Conservation (phyloP, 305 asterid genomes). For the Fraxinus paxiana region DNA sequence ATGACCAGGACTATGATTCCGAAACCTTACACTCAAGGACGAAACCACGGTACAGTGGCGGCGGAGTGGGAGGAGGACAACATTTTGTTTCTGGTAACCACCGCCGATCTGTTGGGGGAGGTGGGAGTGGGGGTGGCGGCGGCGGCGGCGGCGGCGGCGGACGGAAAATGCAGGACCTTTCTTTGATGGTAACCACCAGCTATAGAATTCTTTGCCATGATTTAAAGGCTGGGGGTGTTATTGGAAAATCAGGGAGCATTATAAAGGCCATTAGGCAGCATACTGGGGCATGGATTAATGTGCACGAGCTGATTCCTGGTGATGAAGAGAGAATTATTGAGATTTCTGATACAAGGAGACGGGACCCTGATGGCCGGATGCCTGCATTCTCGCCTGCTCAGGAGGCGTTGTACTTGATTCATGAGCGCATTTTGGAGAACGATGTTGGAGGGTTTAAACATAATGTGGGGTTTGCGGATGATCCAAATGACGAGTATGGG, state of each 20-base stretch:
- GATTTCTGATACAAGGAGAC: constrained; percentile 76
- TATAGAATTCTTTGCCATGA: constrained; percentile 83
- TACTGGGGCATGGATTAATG: constrained; percentile 94
- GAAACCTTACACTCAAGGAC: constrained; percentile 52
- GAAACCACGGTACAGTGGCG: constrained; percentile 59
- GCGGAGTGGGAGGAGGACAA: constrained; percentile 35
- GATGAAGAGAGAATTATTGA: constrained; percentile 96
- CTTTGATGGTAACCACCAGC: constrained; percentile 74
- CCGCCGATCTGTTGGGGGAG: constrained; percentile 41
- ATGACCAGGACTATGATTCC: constrained; percentile 82
- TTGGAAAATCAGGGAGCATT: constrained; percentile 89
- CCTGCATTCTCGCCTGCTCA: constrained; percentile 83
- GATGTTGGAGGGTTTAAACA: constrained; percentile 43
- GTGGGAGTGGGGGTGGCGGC: constrained; percentile 6
- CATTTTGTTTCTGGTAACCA: constrained; percentile 42
- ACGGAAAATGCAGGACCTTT: constrained; percentile 54
- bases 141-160: constrained; percentile 26
- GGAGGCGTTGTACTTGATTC: constrained; percentile 83
- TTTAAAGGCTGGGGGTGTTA: constrained; percentile 86
- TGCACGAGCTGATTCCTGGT: constrained; percentile 73
- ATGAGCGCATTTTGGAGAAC: constrained; percentile 78
- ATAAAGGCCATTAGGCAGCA: constrained; percentile 87
- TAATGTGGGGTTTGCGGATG: constrained; percentile 50
- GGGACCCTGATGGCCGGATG: constrained; percentile 80
- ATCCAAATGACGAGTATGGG: constrained; percentile 47